Evolutionary conservation across 1,284 basidiomycete species (phyloP).

Genomic region (Paramarasmius palmivorus): DNA sequence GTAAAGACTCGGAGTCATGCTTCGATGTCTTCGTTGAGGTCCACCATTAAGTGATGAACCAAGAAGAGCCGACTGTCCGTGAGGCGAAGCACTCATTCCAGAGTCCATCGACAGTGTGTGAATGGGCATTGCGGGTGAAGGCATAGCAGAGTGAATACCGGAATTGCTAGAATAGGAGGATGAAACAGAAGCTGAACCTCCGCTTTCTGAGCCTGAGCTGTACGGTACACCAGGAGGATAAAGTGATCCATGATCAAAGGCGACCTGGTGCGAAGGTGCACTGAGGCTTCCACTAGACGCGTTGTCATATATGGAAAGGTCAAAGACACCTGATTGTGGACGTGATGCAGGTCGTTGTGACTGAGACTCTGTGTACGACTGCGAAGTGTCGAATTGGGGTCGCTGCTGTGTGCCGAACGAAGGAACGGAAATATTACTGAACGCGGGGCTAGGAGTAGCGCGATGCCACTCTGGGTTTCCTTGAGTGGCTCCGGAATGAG

Average conservation of each 20-base stretch:
- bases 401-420: conserved; percentile 29
- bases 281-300: conserved; percentile 39
- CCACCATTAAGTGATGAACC: conserved; percentile 32
- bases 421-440: conserved; percentile 37
- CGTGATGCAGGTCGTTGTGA: conserved; percentile 13
- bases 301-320: conserved; percentile 30
- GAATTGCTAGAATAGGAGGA: conserved; percentile 21
- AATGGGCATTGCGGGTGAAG: conserved; percentile 7
- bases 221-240: conserved; percentile 42
- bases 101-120: conserved; percentile 13
- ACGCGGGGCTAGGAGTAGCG: conserved; percentile 34
- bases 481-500: conserved; percentile 13
- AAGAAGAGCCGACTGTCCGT: neutral
- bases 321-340: conserved; percentile 1
- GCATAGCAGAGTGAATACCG: conserved; percentile 3
- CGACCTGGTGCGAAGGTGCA: conserved; percentile 65
- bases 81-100: neutral
- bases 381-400: conserved; percentile 16
- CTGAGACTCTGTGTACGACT: conserved; percentile 7
- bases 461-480: conserved; percentile 32
- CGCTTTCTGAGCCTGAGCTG: conserved; percentile 12
- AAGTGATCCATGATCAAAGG: conserved; percentile 58
- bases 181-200: conserved; percentile 25
- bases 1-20: conserved; percentile 58
- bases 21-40: conserved; percentile 66